phyloP scores from a whole-genome alignment of 768 basidiomycete genomes.

The Trametes elegans region DNA sequence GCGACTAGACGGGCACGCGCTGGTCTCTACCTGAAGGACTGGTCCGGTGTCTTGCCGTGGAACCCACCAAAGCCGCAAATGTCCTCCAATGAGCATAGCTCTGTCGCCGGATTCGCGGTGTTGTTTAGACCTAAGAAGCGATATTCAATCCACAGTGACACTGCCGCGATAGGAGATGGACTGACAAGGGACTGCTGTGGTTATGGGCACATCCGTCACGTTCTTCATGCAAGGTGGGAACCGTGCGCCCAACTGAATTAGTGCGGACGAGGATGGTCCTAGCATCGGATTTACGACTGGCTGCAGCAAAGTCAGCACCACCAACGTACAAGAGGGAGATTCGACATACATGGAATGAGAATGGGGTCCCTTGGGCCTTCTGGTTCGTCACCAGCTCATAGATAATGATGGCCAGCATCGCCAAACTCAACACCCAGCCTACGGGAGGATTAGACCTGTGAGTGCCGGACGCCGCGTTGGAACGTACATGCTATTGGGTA shows the following conservation, averaged over 20 bases:
- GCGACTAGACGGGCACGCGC: too few relatives aligned
- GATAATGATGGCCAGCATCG: slow-evolving; percentile 77
- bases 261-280: slow-evolving; percentile 79
- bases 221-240: slow-evolving; percentile 92
- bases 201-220: slow-evolving; percentile 53
- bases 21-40: slow-evolving; percentile 49
- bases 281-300: slow-evolving; percentile 88
- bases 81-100: slow-evolving; percentile 71
- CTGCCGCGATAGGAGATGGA: not conserved
- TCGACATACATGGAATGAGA: slow-evolving; percentile 74
- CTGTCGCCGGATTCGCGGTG: slow-evolving; percentile 73
- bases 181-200: slow-evolving; percentile 60
- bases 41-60: slow-evolving; percentile 43
- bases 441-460: slow-evolving; percentile 22
- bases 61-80: slow-evolving; percentile 90
- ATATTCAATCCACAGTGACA: slow-evolving; percentile 18
- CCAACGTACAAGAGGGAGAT: not conserved
- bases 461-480: not conserved
- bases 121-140: slow-evolving; percentile 66
- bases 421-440: slow-evolving; percentile 64
- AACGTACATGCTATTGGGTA: slow-evolving; percentile 74
- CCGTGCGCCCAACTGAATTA: slow-evolving; percentile 87
- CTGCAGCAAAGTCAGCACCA: slow-evolving; percentile 33
- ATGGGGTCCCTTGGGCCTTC: slow-evolving; percentile 72
- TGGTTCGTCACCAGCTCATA: slow-evolving; percentile 80